These are phyloP conservation scores for Kandelia obovata DNA, from an alignment of 345 rosid genomes.

Conservation along the genomic window DNA sequence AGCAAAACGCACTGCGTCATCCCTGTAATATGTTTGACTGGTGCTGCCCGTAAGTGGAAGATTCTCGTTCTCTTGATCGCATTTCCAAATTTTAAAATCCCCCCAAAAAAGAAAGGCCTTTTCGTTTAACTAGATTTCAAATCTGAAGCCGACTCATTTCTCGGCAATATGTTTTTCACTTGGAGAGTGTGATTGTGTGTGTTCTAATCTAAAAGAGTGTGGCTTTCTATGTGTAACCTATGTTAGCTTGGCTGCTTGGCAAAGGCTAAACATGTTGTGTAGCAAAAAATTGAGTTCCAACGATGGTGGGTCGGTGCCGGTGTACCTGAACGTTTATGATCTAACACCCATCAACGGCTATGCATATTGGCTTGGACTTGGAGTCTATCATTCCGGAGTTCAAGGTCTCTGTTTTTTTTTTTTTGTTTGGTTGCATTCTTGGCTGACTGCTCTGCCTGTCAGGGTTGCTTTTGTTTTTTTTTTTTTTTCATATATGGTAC, in stretches of 20 bases:
- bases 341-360: conserved; percentile 93
- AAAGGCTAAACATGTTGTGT: conserved; percentile 52
- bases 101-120: not conserved
- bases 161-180: not conserved
- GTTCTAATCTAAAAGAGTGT: not conserved
- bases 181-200: not conserved
- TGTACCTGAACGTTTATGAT: conserved; percentile 91
- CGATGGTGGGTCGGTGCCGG: conserved; percentile 80
- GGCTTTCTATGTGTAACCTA: not conserved
- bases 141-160: not conserved
- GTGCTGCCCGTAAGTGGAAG: conserved; percentile 5
- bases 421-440: not conserved
- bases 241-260: not conserved
- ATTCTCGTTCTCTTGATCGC: conserved; percentile 16
- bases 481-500: not conserved
- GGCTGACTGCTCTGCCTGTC: conserved; percentile 2
- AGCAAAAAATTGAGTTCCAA: conserved; percentile 43
- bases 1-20: conserved; percentile 3
- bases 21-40: not conserved
- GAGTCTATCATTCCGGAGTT: conserved; percentile 96
- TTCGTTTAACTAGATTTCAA: not conserved
- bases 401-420: conserved; percentile 55
- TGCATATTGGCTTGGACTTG: conserved; percentile 96
- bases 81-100: not conserved
- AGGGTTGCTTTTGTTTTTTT: conserved; percentile 44